Evolutionary conservation across 345 rosid species (phyloP).

Genomic region (Eucalyptus sp.): DNA sequence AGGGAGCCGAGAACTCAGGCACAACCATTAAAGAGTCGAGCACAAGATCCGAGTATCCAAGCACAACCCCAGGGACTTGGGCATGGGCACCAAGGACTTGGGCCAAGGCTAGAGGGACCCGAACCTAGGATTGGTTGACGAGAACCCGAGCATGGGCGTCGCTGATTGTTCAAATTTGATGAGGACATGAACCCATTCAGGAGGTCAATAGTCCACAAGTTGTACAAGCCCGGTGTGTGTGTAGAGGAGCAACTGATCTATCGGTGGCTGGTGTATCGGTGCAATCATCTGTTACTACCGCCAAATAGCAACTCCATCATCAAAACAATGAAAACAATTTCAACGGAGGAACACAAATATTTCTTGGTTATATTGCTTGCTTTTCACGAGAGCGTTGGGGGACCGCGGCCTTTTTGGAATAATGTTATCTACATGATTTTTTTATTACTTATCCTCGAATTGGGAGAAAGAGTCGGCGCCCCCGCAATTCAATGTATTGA

Average conservation of each 20-base stretch:
- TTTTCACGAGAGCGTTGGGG: background rate
- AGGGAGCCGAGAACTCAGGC: fast-evolving
- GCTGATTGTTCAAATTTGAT: background rate
- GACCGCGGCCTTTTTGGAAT: background rate
- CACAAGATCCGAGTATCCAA: fast-evolving
- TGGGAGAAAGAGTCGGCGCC: background rate
- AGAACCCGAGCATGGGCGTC: fast-evolving
- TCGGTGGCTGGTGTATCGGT: background rate
- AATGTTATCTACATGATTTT: background rate
- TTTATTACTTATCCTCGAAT: background rate
- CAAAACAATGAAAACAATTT: background rate
- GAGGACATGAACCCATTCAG: background rate
- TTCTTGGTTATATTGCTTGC: background rate
- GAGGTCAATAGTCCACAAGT: background rate
- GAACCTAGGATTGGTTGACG: fast-evolving
- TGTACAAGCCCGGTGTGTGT: background rate
- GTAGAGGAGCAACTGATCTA: background rate
- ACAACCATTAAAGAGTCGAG: background rate
- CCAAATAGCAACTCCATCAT: background rate
- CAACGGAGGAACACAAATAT: background rate
- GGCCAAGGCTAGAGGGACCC: background rate
- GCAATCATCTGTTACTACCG: background rate
- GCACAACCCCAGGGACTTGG: fast-evolving
- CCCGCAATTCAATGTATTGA: background rate
- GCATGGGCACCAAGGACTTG: background rate